A percentile compares a stretch with the other conserved stretches of the same genome.
phyloP scores from a whole-genome alignment of 2,329 filamentous ascomycete genomes.

The Hypoxylon sp. region DNA sequence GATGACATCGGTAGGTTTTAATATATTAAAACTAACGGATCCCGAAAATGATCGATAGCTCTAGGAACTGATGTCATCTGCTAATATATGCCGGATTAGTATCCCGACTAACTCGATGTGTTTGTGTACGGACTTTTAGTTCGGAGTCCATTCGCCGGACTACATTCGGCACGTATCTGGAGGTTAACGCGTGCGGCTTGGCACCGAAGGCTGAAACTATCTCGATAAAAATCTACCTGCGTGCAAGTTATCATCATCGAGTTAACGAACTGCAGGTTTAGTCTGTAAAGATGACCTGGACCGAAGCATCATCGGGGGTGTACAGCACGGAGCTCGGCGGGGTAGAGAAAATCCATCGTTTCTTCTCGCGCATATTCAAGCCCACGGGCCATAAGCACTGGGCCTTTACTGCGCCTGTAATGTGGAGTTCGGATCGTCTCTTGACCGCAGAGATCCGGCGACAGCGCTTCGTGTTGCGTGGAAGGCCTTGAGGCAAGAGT shows the following conservation, averaged over 20 bases:
- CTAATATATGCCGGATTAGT: not conserved
- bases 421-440: conserved; percentile 1
- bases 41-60: not conserved
- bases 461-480: conserved; percentile 14
- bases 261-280: not conserved
- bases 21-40: not conserved
- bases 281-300: conserved; percentile 9
- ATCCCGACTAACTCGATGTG: not conserved
- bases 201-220: not conserved
- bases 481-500: conserved; percentile 14
- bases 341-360: conserved; percentile 16
- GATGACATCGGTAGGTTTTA: too few relatives aligned
- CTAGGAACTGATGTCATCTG: not conserved
- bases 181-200: not conserved
- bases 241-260: not conserved
- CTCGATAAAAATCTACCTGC: not conserved
- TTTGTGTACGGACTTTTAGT: conserved; percentile 13
- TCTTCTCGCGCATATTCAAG: conserved; percentile 9
- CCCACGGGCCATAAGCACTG: conserved; percentile 12
- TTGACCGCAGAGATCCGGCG: not conserved
- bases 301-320: conserved; percentile 14
- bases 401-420: conserved; percentile 13
- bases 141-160: conserved; percentile 7
- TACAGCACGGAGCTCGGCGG: conserved; percentile 13
- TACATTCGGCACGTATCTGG: not conserved